phyloP scores from a whole-genome alignment of 208 protist genomes.

The Acanthamoeba triangularis region DNA sequence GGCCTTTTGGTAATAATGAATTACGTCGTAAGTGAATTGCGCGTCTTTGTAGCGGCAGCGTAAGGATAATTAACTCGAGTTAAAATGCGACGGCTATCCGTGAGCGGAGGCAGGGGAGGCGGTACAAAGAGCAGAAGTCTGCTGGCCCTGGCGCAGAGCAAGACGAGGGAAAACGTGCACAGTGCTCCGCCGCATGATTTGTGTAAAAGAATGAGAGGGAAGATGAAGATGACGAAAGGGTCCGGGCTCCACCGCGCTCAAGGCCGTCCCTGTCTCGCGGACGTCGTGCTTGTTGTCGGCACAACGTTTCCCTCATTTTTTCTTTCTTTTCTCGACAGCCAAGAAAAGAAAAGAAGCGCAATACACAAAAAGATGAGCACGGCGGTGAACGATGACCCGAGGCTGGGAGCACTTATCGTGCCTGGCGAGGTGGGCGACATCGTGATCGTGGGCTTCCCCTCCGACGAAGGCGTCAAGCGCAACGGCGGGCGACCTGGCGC shows the following conservation, averaged over 20 bases:
- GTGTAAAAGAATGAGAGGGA: conserved; percentile 2
- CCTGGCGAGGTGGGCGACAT: conserved; percentile 84
- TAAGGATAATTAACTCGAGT: neutral
- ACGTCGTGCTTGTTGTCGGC: neutral
- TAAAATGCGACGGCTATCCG: neutral
- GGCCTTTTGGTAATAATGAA: neutral
- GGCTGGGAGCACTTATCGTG: conserved; percentile 73
- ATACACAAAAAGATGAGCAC: too few species aligned
- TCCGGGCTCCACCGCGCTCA: neutral
- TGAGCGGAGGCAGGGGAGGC: neutral
- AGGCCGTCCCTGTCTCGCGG: neutral
- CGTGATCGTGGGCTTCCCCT: conserved; percentile 91
- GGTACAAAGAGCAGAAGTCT: conserved; percentile 8
- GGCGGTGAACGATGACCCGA: conserved; percentile 42
- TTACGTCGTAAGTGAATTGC: neutral
- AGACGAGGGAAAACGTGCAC: conserved; percentile 51
- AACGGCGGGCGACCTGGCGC: conserved; percentile 91
- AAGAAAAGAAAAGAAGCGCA: neutral
- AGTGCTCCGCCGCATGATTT: conserved; percentile 56
- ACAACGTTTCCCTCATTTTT: neutral
- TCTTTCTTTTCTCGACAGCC: neutral
- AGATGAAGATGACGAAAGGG: neutral
- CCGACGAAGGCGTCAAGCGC: conserved; percentile 90
- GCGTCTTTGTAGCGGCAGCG: too few species aligned
- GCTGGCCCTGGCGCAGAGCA: conserved; percentile 51